Percentiles rank a stretch among this genome's conserved stretches.
phyloP scores from a whole-genome alignment of 441 rosid genomes.

The Euphorbia celastroides region DNA sequence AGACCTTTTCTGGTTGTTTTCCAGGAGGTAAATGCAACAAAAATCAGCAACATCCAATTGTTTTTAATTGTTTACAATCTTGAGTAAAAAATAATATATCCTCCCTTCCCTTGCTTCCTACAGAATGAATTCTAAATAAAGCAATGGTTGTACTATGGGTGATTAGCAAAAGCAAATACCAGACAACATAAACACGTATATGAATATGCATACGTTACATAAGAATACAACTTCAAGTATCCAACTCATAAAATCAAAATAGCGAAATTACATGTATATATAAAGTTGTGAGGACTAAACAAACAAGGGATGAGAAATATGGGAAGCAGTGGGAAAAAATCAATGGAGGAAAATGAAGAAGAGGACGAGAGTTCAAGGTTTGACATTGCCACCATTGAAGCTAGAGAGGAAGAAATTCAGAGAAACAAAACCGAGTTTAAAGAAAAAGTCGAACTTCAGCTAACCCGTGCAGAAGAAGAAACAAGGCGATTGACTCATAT shows the following conservation, averaged over 20 bases:
- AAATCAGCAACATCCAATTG: not conserved
- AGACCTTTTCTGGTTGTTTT: too few species aligned
- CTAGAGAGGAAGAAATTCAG: constrained; percentile 78
- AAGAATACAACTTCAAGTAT: not conserved
- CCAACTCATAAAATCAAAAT: too few species aligned
- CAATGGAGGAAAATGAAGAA: constrained; percentile 47
- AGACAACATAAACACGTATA: too few species aligned
- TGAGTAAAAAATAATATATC: not conserved
- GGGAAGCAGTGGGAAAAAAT: constrained; percentile 36
- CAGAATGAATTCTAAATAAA: constrained; percentile 30
- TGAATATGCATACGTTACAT: not conserved
- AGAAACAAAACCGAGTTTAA: constrained; percentile 61
- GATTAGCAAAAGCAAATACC: constrained; percentile 70
- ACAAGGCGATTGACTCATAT: constrained; percentile 58
- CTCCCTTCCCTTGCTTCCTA: constrained; percentile 24
- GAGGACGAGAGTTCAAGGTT: constrained; percentile 33
- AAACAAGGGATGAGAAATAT: constrained; percentile 18
- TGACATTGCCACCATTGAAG: constrained; percentile 53
- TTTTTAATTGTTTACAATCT: not conserved
- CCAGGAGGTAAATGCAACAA: not conserved
- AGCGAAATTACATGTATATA: not conserved
- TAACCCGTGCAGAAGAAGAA: constrained; percentile 78
- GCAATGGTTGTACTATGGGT: too few species aligned
- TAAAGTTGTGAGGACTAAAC: not conserved
- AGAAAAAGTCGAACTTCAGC: constrained; percentile 61